These are phyloP conservation scores for Furcasterigmium furcatum DNA, from an alignment of 2,329 filamentous ascomycete genomes.

Conservation along the genomic window DNA sequence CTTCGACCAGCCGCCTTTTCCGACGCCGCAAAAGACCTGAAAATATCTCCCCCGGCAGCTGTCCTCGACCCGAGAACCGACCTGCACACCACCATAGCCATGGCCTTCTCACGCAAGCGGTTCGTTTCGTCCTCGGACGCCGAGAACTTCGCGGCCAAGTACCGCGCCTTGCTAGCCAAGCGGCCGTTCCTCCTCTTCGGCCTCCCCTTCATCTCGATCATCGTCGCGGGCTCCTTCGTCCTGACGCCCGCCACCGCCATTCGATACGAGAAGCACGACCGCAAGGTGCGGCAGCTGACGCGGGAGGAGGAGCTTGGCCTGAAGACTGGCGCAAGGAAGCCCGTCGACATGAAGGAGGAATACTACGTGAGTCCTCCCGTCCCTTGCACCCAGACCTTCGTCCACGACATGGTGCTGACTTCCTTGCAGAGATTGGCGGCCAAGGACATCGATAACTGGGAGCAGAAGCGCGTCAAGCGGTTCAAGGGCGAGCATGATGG, in stretches of 20 bases:
- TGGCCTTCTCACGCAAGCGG: constrained; percentile 63
- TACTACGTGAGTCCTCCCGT: constrained; percentile 67
- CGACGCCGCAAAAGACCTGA: not conserved
- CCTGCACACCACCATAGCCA: constrained; percentile 54
- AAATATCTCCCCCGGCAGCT: not conserved
- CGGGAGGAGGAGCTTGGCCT: constrained; percentile 85
- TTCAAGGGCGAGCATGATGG: constrained; percentile 89
- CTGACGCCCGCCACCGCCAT: constrained; percentile 91
- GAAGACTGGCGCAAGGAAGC: constrained; percentile 62
- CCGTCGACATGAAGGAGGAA: constrained; percentile 76
- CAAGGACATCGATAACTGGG: constrained; percentile 94
- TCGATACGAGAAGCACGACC: constrained; percentile 89
- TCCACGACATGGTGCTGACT: constrained; percentile 3
- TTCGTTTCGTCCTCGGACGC: constrained; percentile 66
- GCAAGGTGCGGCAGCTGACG: constrained; percentile 80
- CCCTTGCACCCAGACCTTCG: constrained; percentile 1
- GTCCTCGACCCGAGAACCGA: constrained; percentile 5
- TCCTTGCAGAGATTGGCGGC: constrained; percentile 66
- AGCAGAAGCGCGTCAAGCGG: constrained; percentile 90
- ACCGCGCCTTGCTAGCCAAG: constrained; percentile 70
- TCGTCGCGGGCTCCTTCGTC: constrained; percentile 89
- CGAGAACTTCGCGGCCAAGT: constrained; percentile 69
- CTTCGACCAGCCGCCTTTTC: not conserved
- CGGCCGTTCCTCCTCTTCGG: constrained; percentile 93
- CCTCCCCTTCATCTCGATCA: constrained; percentile 84